phyloP scores from a whole-genome alignment of 148 eudicot species.

The Salicornia ramosissima region DNA sequence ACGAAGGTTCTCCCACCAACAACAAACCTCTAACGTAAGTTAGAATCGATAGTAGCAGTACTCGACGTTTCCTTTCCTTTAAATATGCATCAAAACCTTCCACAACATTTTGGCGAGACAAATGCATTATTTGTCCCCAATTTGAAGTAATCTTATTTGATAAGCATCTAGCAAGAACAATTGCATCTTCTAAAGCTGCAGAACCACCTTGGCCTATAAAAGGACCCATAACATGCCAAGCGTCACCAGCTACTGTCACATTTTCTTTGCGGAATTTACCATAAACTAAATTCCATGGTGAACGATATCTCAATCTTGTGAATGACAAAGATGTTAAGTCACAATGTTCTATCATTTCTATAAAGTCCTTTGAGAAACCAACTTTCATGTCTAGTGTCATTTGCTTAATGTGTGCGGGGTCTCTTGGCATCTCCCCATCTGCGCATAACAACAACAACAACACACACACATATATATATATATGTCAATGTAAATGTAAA shows the following conservation, averaged over 20 bases:
- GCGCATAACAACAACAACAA: background rate
- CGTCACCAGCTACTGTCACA: conserved; percentile 58
- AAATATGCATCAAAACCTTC: conserved; percentile 46
- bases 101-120: conserved; percentile 19
- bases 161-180: conserved; percentile 53
- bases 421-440: conserved; percentile 31
- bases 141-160: conserved; percentile 7
- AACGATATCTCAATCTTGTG: conserved; percentile 42
- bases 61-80: conserved; percentile 41
- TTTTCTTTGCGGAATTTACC: conserved; percentile 37
- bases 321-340: conserved; percentile 39
- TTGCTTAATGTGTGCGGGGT: conserved; percentile 32
- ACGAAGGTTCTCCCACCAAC: conserved; percentile 22
- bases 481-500: too few species aligned
- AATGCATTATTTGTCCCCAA: background rate
- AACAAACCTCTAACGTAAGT: conserved; percentile 37
- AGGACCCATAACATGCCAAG: conserved; percentile 77
- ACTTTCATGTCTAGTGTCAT: conserved; percentile 20
- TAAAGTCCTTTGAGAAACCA: conserved; percentile 31
- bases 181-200: conserved; percentile 59
- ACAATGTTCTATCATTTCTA: conserved; percentile 29
- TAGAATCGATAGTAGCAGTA: conserved; percentile 31
- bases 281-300: conserved; percentile 47
- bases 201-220: conserved; percentile 71
- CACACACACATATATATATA: too few species aligned